phyloP scores from a whole-genome alignment of 441 rosid genomes.

The Biscutella auriculata region DNA sequence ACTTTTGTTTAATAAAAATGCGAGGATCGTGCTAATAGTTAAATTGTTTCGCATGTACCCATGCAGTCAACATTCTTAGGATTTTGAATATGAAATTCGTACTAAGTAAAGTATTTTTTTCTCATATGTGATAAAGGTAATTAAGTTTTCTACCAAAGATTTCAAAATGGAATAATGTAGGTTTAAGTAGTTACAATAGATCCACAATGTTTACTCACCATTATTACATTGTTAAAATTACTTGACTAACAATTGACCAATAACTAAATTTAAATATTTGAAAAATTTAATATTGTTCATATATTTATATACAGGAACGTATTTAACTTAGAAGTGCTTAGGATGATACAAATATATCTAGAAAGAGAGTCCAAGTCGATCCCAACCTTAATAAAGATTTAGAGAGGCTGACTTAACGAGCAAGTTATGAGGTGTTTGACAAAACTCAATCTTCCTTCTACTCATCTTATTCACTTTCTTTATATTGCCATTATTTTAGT shows the following conservation, averaged over 20 bases:
- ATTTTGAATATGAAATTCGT: too few relatives aligned
- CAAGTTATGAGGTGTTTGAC: slow-evolving; percentile 22
- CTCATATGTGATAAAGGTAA: too few relatives aligned
- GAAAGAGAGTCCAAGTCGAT: slow-evolving; percentile 22
- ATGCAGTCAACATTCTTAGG: slow-evolving; percentile 13
- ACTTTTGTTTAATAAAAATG: neutral
- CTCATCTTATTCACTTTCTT: slow-evolving; percentile 14
- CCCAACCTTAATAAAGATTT: slow-evolving; percentile 17
- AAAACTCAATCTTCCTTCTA: slow-evolving; percentile 20
- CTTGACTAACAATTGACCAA: neutral
- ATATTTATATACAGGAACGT: too few relatives aligned
- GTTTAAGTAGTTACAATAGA: neutral
- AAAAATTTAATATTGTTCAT: too few relatives aligned
- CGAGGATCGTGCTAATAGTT: neutral
- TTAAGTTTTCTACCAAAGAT: too few relatives aligned
- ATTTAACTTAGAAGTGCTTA: too few relatives aligned
- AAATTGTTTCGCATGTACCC: slow-evolving; percentile 9
- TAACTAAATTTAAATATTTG: neutral
- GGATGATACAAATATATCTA: too few relatives aligned
- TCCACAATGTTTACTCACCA: neutral
- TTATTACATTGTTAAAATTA: neutral
- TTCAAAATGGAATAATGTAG: too few relatives aligned
- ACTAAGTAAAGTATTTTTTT: too few relatives aligned
- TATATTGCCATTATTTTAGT: slow-evolving; percentile 1
- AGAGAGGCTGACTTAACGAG: slow-evolving; percentile 24